Percentiles rank a stretch among this genome's conserved stretches.
Evolutionary conservation across 2,329 filamentous ascomycete species (phyloP).

Genomic region (Fusarium nygamai): DNA sequence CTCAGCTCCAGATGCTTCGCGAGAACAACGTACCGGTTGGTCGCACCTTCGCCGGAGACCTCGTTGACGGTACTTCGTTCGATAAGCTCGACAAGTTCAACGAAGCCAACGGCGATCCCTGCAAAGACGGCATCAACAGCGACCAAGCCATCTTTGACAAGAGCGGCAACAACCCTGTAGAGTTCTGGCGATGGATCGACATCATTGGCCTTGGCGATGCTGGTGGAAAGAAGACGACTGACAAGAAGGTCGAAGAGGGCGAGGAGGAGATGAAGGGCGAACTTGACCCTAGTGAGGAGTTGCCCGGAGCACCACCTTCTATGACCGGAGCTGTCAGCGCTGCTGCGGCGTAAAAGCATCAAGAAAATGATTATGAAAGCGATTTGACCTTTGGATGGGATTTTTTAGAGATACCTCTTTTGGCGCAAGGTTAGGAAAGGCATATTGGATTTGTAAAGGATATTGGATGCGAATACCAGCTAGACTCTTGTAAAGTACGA

Average conservation of each 20-base stretch:
- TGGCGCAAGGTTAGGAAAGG: constrained; percentile 17
- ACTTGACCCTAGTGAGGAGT: constrained; percentile 48
- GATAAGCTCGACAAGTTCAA: constrained; percentile 48
- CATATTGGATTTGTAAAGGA: not conserved
- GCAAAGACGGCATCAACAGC: constrained; percentile 54
- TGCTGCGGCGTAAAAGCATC: constrained; percentile 27
- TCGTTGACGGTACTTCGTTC: constrained; percentile 58
- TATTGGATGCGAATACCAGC: not conserved
- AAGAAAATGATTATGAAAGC: constrained; percentile 33
- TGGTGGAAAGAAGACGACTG: constrained; percentile 43
- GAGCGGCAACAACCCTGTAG: constrained; percentile 51
- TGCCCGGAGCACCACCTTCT: not conserved
- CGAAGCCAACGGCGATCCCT: constrained; percentile 13
- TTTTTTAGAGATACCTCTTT: constrained; percentile 30
- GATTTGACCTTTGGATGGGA: constrained; percentile 13
- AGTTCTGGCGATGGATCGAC: constrained; percentile 64
- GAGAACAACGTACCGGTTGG: constrained; percentile 60
- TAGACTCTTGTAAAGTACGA: constrained; percentile 8
- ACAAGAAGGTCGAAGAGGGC: constrained; percentile 48
- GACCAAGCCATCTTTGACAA: constrained; percentile 63
- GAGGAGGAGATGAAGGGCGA: constrained; percentile 50
- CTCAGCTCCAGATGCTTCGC: constrained; percentile 66
- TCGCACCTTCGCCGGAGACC: constrained; percentile 59
- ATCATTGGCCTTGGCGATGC: constrained; percentile 58
- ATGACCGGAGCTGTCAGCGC: constrained; percentile 19